A percentile compares a stretch with the other conserved stretches of the same genome.
phyloP scores from a whole-genome alignment of 2,329 filamentous ascomycete genomes.

The Aspergillus puulaauensis region DNA sequence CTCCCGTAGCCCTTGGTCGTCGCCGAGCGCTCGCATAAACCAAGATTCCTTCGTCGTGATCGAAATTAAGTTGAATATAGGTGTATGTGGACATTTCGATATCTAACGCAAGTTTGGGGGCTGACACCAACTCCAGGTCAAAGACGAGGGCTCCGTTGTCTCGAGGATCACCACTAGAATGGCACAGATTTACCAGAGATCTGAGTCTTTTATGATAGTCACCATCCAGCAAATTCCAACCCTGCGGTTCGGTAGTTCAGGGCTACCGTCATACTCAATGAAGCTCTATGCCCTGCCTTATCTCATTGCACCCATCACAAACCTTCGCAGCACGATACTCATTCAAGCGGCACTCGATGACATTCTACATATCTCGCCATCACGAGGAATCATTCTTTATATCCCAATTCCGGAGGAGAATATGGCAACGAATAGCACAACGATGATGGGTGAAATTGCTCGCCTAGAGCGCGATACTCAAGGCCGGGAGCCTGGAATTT shows the following conservation, averaged over 20 bases:
- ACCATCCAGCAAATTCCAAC: slow-evolving; percentile 73
- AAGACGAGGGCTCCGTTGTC: slow-evolving; percentile 74
- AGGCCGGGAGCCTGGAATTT: slow-evolving; percentile 40
- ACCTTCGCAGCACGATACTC: slow-evolving; percentile 76
- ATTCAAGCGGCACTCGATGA: slow-evolving; percentile 75
- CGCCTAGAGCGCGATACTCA: slow-evolving; percentile 51
- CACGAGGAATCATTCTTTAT: slow-evolving; percentile 73
- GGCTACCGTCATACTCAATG: slow-evolving; percentile 77
- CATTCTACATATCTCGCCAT: slow-evolving; percentile 63
- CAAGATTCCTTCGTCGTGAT: slow-evolving; percentile 61
- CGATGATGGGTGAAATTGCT: slow-evolving; percentile 67
- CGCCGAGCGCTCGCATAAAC: slow-evolving; percentile 48
- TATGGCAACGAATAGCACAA: slow-evolving; percentile 69
- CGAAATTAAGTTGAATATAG: slow-evolving; percentile 64
- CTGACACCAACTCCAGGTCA: slow-evolving; percentile 47
- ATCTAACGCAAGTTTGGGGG: not conserved
- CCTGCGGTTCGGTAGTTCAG: slow-evolving; percentile 71
- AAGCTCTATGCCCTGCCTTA: slow-evolving; percentile 69
- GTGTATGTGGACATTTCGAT: slow-evolving; percentile 44
- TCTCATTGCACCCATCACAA: slow-evolving; percentile 70
- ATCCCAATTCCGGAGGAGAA: slow-evolving; percentile 68
- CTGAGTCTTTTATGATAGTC: slow-evolving; percentile 71
- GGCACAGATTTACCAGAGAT: slow-evolving; percentile 71
- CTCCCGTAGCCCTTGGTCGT: slow-evolving; percentile 34
- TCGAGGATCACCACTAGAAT: slow-evolving; percentile 72